Evolutionary conservation across 352 stramenopile genomes (phyloP).

Genomic region (Globisporangium cystogenes): DNA sequence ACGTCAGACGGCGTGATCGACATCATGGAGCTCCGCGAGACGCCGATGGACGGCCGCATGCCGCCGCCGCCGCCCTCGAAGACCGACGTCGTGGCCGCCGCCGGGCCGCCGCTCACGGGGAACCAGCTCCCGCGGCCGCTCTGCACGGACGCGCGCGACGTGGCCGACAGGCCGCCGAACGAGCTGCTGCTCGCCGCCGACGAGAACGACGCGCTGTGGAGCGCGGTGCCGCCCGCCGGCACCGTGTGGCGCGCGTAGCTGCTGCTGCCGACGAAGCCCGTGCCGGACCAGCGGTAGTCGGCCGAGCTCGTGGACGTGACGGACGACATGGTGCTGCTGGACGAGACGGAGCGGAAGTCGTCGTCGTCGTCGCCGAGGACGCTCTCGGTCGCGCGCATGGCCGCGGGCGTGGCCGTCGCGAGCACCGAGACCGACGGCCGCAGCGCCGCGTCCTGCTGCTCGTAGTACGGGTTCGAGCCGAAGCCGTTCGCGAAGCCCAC

Average conservation of each 20-base stretch:
- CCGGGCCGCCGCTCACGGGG: constrained; percentile 20
- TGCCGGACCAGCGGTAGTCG: constrained; percentile 81
- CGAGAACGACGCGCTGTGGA: constrained; percentile 3
- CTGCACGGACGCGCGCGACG: neutral
- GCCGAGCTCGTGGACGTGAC: constrained; percentile 36
- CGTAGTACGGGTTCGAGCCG: constrained; percentile 63
- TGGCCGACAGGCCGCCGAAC: constrained; percentile 23
- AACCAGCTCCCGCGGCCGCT: constrained; percentile 53
- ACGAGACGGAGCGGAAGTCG: constrained; percentile 74
- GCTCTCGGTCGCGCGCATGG: constrained; percentile 41
- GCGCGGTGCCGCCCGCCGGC: neutral
- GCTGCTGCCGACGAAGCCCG: constrained; percentile 62
- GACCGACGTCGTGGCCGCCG: constrained; percentile 1
- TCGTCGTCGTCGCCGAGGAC: constrained; percentile 77
- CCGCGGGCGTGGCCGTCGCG: constrained; percentile 33
- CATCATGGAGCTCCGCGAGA: constrained; percentile 41
- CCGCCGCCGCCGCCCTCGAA: constrained; percentile 4
- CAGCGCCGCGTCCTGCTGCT: constrained; percentile 48
- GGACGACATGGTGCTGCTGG: constrained; percentile 55
- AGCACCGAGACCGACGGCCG: constrained; percentile 64
- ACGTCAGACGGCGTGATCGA: constrained; percentile 55
- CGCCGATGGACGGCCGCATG: constrained; percentile 30
- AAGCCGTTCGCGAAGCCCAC: constrained; percentile 73
- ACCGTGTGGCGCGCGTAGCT: constrained; percentile 48
- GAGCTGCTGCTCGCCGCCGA: constrained; percentile 21